Percentiles rank a stretch among this genome's conserved stretches.
Evolutionary conservation across 345 rosid species (phyloP).

Genomic region (Citrus inodora): DNA sequence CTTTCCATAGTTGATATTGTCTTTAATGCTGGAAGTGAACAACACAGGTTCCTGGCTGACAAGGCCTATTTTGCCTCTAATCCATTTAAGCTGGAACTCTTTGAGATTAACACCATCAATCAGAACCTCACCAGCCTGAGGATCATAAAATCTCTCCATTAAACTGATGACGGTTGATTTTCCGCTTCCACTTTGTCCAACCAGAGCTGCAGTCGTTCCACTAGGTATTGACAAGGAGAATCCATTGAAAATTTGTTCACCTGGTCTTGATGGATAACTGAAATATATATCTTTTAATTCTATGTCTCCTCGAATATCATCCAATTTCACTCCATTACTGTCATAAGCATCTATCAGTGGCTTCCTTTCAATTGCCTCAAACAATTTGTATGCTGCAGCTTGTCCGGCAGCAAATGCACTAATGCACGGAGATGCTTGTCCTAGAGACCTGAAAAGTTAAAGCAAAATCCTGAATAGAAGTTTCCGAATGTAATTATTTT

Average conservation of each 20-base stretch:
- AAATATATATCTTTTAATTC: slow-evolving; percentile 39
- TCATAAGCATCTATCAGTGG: slow-evolving; percentile 39
- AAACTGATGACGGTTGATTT: slow-evolving; percentile 44
- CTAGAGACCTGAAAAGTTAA: slow-evolving; percentile 38
- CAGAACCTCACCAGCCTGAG: slow-evolving; percentile 36
- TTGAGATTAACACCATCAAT: slow-evolving; percentile 36
- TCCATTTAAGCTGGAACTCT: slow-evolving; percentile 44
- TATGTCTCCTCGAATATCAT: slow-evolving; percentile 29
- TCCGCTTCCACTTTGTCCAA: slow-evolving; percentile 53
- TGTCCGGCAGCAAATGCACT: slow-evolving; percentile 44
- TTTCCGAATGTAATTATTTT: no score
- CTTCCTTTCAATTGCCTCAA: slow-evolving; percentile 36
- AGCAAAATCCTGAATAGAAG: no score
- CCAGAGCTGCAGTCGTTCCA: slow-evolving; percentile 41
- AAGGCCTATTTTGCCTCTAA: slow-evolving; percentile 42
- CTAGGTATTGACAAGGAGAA: slow-evolving; percentile 38
- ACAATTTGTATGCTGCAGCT: slow-evolving; percentile 47
- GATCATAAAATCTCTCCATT: slow-evolving; percentile 47
- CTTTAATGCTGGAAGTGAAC: slow-evolving; percentile 38
- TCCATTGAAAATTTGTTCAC: slow-evolving; percentile 35
- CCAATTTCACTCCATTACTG: slow-evolving; percentile 23
- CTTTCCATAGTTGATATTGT: slow-evolving; percentile 44
- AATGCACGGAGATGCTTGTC: slow-evolving; percentile 42
- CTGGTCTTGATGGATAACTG: slow-evolving; percentile 42
- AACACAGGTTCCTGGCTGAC: slow-evolving; percentile 51